Conservation (phyloP, 305 asterid species). For the Fraxinus nigra region DNA sequence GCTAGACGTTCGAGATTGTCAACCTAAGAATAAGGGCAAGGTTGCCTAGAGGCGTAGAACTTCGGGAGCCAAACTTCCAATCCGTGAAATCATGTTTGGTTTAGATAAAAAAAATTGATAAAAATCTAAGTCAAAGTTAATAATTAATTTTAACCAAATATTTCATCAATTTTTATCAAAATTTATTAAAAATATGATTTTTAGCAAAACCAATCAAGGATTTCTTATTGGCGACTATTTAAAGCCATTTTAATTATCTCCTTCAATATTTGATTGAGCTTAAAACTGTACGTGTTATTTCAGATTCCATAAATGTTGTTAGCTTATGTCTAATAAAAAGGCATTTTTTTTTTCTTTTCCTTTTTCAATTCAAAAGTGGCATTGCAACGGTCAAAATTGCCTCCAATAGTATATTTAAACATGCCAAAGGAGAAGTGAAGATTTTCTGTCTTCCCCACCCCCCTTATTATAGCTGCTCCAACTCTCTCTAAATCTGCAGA, state of each 20-base stretch:
- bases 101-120: background rate
- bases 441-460: background rate
- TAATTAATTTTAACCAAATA: too few relatives aligned
- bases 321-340: background rate
- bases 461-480: background rate
- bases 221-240: background rate
- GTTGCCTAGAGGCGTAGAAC: background rate
- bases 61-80: background rate
- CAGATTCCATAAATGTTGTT: background rate
- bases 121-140: background rate
- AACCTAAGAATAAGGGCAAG: background rate
- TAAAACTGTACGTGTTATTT: background rate
- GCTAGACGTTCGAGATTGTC: too few relatives aligned
- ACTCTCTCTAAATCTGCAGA: background rate
- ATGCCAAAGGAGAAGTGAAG: background rate
- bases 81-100: background rate
- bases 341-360: background rate
- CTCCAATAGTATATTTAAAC: conserved; percentile 19
- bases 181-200: background rate
- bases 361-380: conserved; percentile 15
- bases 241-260: background rate
- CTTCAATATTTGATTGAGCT: background rate
- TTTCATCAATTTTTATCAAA: background rate
- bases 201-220: background rate
- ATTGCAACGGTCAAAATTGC: conserved; percentile 50